Evolutionary conservation across 768 basidiomycete species (phyloP).

Genomic region (Brasilioporus rufonigricans): DNA sequence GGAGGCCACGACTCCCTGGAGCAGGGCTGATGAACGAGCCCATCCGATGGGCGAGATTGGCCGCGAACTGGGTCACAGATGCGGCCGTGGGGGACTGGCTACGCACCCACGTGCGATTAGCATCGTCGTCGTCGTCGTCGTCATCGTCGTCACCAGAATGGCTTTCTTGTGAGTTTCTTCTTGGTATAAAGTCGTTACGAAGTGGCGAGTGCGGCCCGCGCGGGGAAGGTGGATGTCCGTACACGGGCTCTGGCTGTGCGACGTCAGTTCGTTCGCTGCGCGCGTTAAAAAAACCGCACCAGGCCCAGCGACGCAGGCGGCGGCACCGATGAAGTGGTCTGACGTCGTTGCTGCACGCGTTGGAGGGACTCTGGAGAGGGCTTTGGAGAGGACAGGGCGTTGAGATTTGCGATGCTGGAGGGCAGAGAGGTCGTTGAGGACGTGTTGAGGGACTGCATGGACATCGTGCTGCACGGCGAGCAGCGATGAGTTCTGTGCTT

Average conservation of each 20-base stretch:
- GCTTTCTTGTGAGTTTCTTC: slow-evolving; percentile 50
- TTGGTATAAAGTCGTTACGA: slow-evolving; percentile 55
- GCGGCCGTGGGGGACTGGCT: slow-evolving; percentile 58
- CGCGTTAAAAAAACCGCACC: slow-evolving; percentile 23
- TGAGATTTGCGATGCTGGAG: slow-evolving; percentile 34
- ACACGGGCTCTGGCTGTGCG: slow-evolving; percentile 45
- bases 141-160: slow-evolving; percentile 39
- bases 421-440: slow-evolving; percentile 33
- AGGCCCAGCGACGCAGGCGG: slow-evolving; percentile 42
- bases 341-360: slow-evolving; percentile 34
- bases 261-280: slow-evolving; percentile 1
- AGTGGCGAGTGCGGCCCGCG: slow-evolving; percentile 69
- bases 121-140: slow-evolving; percentile 35
- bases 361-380: slow-evolving; percentile 18
- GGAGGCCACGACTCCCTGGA: slow-evolving; percentile 43
- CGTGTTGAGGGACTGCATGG: slow-evolving; percentile 31
- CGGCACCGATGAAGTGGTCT: slow-evolving; percentile 35
- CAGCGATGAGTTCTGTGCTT: slow-evolving; percentile 16
- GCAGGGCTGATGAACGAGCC: slow-evolving; percentile 61
- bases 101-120: slow-evolving; percentile 29
- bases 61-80: slow-evolving; percentile 71
- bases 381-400: slow-evolving; percentile 30
- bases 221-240: slow-evolving; percentile 33
- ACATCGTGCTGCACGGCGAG: slow-evolving; percentile 24
- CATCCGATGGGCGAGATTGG: slow-evolving; percentile 74